Conservation (phyloP, 768 basidiomycete genomes). For the Mycena epipterygia region DNA sequence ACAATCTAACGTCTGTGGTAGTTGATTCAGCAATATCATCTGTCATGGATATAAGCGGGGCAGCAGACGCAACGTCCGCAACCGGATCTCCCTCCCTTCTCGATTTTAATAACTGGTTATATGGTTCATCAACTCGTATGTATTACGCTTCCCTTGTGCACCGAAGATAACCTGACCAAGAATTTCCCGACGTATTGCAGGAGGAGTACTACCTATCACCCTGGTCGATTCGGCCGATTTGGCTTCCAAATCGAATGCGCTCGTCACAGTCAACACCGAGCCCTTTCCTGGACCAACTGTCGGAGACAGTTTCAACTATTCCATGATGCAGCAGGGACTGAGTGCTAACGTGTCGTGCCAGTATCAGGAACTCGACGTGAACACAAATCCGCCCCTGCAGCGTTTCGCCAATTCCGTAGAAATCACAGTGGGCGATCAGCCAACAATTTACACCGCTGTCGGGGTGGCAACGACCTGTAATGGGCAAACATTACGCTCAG, state of each 20-base stretch:
- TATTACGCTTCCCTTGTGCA: background rate
- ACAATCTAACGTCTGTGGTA: background rate
- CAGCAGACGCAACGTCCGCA: background rate
- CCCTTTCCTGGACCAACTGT: background rate
- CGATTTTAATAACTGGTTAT: background rate
- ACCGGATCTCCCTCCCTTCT: background rate
- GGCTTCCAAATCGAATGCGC: background rate
- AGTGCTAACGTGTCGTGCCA: slow-evolving; percentile 2
- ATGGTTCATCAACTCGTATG: background rate
- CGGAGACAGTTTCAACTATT: background rate
- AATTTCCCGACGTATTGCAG: background rate
- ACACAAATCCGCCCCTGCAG: background rate
- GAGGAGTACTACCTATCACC: slow-evolving; percentile 3
- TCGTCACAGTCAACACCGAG: background rate
- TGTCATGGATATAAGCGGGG: slow-evolving; percentile 4
- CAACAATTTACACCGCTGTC: background rate
- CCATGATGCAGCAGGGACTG: slow-evolving; percentile 23
- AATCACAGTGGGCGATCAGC: background rate
- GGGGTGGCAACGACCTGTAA: background rate
- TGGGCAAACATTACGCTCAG: background rate
- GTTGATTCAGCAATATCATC: slow-evolving; percentile 7
- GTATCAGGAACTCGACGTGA: background rate
- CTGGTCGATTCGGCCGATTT: background rate
- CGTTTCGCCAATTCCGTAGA: background rate
- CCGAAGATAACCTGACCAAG: background rate